Evolutionary conservation across 768 basidiomycete genomes (phyloP).

Genomic region (Suillus variegatus): DNA sequence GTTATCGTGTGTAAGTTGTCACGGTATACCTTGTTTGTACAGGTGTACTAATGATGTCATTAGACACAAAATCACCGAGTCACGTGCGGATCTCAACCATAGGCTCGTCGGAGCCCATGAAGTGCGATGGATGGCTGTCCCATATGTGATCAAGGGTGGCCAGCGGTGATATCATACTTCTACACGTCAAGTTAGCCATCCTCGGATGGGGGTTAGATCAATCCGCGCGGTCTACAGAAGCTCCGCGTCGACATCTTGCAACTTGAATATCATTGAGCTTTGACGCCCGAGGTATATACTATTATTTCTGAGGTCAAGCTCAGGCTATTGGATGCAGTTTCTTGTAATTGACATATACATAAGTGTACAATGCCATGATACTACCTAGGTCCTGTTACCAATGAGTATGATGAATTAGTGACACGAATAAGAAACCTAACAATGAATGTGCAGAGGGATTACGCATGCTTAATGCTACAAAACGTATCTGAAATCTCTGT

Average conservation of each 20-base stretch:
- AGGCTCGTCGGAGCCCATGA: background rate
- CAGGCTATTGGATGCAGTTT: background rate
- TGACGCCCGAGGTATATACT: background rate
- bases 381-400: background rate
- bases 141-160: background rate
- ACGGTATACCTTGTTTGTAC: no score
- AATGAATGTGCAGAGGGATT: background rate
- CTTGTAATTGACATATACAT: background rate
- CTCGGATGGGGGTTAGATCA: background rate
- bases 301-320: background rate
- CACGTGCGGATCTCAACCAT: background rate
- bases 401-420: background rate
- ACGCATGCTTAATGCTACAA: constrained; percentile 35
- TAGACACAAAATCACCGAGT: no score
- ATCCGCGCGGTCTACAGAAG: background rate
- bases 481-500: constrained; percentile 74
- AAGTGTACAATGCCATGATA: background rate
- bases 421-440: background rate
- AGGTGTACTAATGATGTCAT: background rate
- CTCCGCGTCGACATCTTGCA: background rate
- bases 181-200: background rate
- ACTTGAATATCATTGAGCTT: background rate
- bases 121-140: background rate
- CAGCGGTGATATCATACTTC: background rate
- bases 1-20: background rate